These are phyloP conservation scores for Ceratobasidium sp. DNA, from an alignment of 1,284 basidiomycete genomes.

Conservation along the genomic window DNA sequence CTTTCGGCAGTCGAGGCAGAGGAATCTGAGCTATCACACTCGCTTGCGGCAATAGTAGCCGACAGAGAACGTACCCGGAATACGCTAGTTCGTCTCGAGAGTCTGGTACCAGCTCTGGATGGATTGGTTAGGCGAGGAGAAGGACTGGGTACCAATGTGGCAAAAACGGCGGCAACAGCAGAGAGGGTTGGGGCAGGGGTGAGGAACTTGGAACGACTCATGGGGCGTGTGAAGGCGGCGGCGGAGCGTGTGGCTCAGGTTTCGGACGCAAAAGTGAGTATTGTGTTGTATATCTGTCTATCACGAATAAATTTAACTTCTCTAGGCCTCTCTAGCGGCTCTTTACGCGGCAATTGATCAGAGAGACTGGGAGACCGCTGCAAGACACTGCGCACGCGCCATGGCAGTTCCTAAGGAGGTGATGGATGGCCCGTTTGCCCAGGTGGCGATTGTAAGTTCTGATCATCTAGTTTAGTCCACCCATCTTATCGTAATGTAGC, in stretches of 20 bases:
- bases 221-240: conserved; percentile 85
- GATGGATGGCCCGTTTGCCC: conserved; percentile 86
- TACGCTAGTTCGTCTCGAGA: conserved; percentile 71
- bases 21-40: conserved; percentile 32
- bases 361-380: conserved; percentile 95
- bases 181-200: conserved; percentile 91
- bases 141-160: conserved; percentile 67
- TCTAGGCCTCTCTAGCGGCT: conserved; percentile 79
- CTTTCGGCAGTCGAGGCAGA: conserved; percentile 26
- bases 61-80: conserved; percentile 66
- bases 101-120: conserved; percentile 72
- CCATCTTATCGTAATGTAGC: conserved; percentile 62
- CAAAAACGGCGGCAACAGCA: conserved; percentile 80
- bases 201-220: conserved; percentile 87
- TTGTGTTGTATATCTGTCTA: conserved; percentile 12
- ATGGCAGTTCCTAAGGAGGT: conserved; percentile 85
- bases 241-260: conserved; percentile 86
- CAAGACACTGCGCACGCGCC: conserved; percentile 88
- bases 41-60: conserved; percentile 23
- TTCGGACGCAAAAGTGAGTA: conserved; percentile 85
- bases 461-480: not conserved
- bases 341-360: conserved; percentile 81
- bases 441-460: conserved; percentile 80
- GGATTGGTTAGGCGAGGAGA: conserved; percentile 70
- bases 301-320: conserved; percentile 39